Base-by-base conservation (phyloP, 2,329 filamentous ascomycete species). In the Chaetomium olivaceum region DNA sequence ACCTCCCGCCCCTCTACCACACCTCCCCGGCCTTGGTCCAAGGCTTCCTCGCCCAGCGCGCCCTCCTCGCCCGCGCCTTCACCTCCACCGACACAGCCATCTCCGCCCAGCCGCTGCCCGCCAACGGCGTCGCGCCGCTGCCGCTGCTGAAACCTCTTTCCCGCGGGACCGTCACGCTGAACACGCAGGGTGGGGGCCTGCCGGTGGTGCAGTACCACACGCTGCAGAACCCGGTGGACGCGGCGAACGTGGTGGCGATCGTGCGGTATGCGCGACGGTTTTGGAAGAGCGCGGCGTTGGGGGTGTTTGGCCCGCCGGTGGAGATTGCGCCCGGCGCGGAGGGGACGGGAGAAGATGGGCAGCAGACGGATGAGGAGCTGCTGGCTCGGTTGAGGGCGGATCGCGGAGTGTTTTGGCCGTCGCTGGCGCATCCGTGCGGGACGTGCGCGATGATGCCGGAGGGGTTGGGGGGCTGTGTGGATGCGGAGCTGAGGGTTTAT, bases 391-490 rank as follows among this genome's bases (percentile, higher is more conserved):
- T 71, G 16, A 65, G 50, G 29, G 39, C 12, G 4, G 68, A 70
- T 36, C 29, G 51, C 21, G n/a, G 11, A 1, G 21, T 62, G 9
- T 67, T 70, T n/a, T 66, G 64, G 63, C 66, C 69, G 6, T 61
- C 58, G 7, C 65, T 70, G 8, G 69, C 65, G 2, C 69, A 70
- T 31, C 69, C 67, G 3, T 48, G 31, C 3, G 69, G 70, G 0
- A 70, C 70, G 12, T 69, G 67, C 50, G 67, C 31, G 12, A 70
- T 71, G 69, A 66, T 71, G 65, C 70, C 69, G 1, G 63, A 67
- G 58, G 23, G 33, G 23, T 19, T 59, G 4, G 70, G 70, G 1
- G 69, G 70, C 0, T 67, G 66, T 27, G 70, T 70, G 2, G 64
- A 43, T 14, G 48, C 62, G 14, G 65, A 68, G 8, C 29, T 69